Evolutionary conservation across 2,329 filamentous ascomycete species (phyloP), one percentile per base, ranked within the genome.

Genomic region (Fonsecaea multimorphosa): DNA sequence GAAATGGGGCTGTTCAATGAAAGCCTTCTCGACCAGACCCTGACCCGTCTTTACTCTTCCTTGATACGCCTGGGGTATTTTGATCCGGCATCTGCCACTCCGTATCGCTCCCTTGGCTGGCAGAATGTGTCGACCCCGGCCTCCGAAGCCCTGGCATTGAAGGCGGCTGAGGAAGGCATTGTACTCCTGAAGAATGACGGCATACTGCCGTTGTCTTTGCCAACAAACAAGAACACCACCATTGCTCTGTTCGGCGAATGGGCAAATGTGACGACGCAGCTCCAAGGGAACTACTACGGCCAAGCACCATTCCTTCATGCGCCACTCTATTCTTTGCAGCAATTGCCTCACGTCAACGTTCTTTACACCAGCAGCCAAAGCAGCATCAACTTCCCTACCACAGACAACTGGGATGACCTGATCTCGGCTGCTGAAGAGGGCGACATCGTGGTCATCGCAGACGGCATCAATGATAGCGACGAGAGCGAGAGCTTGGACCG

Each of bases 261-360:
- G 81, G 85, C 84, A 1, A 86, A 86, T 58, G 84, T 84, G 6
- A 85, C 84, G 0, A 78, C 76, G 3, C 81, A 87, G 65, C 81
- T 89, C 77, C 84, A 84, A 58, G 87, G 86, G 0, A 86, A 86
- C 70, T 89, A 89, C 75, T 79, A 73, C 64, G 86, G 87, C 31
- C 75, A 79, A 1, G 80, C 87, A 0, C 85, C 85, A 0, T 89
- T 85, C 74, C 76, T 85, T 2, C 82, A 80, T 68, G 83, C 80
- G 3, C 86, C 86, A 0, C 76, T 86, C 0, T 81, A 80, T 32
- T 85, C 86, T 11, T 81, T 85, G 8, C 61, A 69, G 29, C 72
- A 82, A 40, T 74, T 80, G 24, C 78, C 82, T 2, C 79, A 79
- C 1, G 75, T 83, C 31, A 77, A 79, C 0, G 80, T 83, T 24